phyloP scores from a whole-genome alignment of 306 rosid genomes.

The Begonia peltatifolia region DNA sequence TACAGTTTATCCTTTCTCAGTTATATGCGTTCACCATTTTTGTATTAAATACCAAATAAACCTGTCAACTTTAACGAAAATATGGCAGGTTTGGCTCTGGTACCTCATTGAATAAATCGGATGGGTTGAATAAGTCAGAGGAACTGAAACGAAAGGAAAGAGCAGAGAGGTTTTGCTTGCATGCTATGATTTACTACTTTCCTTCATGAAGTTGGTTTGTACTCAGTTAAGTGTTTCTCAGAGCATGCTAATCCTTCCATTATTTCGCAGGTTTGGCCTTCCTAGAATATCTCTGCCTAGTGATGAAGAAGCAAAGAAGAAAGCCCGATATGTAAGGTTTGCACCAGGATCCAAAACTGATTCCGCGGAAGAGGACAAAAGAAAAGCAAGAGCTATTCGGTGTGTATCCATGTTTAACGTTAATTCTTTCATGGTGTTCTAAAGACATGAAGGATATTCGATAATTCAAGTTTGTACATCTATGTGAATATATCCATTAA shows the following conservation, averaged over 20 bases:
- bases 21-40: too few relatives aligned
- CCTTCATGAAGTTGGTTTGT: background rate
- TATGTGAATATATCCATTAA: background rate
- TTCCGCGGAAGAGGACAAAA: slow-evolving; percentile 71
- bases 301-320: slow-evolving; percentile 61
- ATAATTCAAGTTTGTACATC: too few relatives aligned
- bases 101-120: slow-evolving; percentile 30
- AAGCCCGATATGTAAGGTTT: slow-evolving; percentile 74
- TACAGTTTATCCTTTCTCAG: too few relatives aligned
- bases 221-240: background rate
- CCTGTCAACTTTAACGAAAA: too few relatives aligned
- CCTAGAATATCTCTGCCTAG: slow-evolving; percentile 26
- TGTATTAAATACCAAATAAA: too few relatives aligned
- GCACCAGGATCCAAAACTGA: slow-evolving; percentile 44
- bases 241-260: background rate
- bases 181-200: background rate
- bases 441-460: too few relatives aligned
- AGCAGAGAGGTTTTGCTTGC: slow-evolving; percentile 55
- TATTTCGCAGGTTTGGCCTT: slow-evolving; percentile 53
- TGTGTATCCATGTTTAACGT: background rate
- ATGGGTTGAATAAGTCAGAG: slow-evolving; percentile 39
- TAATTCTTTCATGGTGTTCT: background rate
- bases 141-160: slow-evolving; percentile 79
- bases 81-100: slow-evolving; percentile 50
- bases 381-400: slow-evolving; percentile 88